Conservation (phyloP, 495 filamentous ascomycete genomes). For the Xylaria cubensis region DNA sequence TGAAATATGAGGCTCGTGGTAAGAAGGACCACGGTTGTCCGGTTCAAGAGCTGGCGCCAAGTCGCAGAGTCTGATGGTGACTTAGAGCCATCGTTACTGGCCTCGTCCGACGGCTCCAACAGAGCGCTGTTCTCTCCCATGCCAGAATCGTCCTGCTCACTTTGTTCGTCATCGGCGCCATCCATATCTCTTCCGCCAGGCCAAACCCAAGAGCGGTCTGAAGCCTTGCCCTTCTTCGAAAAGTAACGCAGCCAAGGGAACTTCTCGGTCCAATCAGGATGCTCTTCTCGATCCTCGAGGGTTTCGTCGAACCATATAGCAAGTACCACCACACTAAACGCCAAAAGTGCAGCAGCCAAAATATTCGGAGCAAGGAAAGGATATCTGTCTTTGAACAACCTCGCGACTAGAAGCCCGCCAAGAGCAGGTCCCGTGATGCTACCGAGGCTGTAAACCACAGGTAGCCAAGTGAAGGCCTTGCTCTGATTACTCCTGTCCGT, state of each 20-base stretch:
- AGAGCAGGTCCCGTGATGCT: constrained; percentile 90
- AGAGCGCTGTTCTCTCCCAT: constrained; percentile 41
- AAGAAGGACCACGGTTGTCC: constrained; percentile 81
- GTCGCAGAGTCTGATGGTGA: constrained; percentile 47
- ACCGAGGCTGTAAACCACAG: constrained; percentile 90
- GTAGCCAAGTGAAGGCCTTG: constrained; percentile 88
- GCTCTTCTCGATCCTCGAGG: constrained; percentile 70
- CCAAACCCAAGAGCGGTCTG: constrained; percentile 67
- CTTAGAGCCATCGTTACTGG: constrained; percentile 39
- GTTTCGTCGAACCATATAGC: constrained; percentile 86
- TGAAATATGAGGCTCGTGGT: constrained; percentile 87
- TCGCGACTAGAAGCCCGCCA: constrained; percentile 80
- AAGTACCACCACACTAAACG: constrained; percentile 74
- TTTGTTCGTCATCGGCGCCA: constrained; percentile 44
- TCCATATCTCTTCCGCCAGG: constrained; percentile 60
- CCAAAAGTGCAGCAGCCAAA: constrained; percentile 70
- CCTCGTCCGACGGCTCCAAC: constrained; percentile 42
- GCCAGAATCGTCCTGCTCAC: constrained; percentile 47
- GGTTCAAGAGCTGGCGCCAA: constrained; percentile 67
- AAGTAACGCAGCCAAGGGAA: constrained; percentile 35
- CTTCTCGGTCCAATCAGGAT: constrained; percentile 59
- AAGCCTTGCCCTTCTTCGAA: constrained; percentile 50
- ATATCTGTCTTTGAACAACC: constrained; percentile 62
- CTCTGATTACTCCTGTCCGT: constrained; percentile 95
- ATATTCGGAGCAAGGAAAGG: constrained; percentile 90